phyloP scores from a whole-genome alignment of 768 basidiomycete genomes.

The Amanita pallidorosea region DNA sequence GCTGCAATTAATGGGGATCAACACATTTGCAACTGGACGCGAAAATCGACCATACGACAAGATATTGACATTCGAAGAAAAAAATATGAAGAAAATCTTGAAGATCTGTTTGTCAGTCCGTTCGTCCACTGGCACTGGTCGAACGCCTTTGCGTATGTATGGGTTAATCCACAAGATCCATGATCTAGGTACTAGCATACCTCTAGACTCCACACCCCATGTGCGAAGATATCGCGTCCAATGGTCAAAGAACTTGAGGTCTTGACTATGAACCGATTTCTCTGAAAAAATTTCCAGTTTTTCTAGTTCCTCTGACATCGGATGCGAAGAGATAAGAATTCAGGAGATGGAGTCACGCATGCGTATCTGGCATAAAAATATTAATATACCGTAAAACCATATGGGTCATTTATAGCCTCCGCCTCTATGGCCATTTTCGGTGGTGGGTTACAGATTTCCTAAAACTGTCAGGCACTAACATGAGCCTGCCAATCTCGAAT shows the following conservation, averaged over 20 bases:
- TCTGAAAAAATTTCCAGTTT: background rate
- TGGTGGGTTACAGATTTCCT: no score
- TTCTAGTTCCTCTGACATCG: background rate
- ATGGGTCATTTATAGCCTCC: no score
- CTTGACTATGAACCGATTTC: background rate
- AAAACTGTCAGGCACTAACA: no score
- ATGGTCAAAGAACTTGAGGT: background rate
- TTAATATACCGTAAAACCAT: no score
- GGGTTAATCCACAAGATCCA: background rate
- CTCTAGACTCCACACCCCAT: conserved; percentile 23
- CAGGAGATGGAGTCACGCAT: background rate
- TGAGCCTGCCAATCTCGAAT: no score
- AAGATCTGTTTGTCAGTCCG: conserved; percentile 50
- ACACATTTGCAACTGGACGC: background rate
- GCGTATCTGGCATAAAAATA: no score
- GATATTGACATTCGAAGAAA: conserved; percentile 64
- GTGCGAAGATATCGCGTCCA: conserved; percentile 1
- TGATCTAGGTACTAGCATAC: conserved; percentile 8
- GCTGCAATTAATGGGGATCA: conserved; percentile 16
- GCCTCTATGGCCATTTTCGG: no score
- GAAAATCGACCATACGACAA: conserved; percentile 28
- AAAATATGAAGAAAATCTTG: conserved; percentile 73
- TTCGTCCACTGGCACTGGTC: conserved; percentile 44
- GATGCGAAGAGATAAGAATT: background rate
- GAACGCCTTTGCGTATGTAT: conserved; percentile 26